A percentile compares a stretch with the other conserved stretches of the same genome.
Evolutionary conservation across 345 rosid species (phyloP).

Genomic region (Euphorbia peplus): DNA sequence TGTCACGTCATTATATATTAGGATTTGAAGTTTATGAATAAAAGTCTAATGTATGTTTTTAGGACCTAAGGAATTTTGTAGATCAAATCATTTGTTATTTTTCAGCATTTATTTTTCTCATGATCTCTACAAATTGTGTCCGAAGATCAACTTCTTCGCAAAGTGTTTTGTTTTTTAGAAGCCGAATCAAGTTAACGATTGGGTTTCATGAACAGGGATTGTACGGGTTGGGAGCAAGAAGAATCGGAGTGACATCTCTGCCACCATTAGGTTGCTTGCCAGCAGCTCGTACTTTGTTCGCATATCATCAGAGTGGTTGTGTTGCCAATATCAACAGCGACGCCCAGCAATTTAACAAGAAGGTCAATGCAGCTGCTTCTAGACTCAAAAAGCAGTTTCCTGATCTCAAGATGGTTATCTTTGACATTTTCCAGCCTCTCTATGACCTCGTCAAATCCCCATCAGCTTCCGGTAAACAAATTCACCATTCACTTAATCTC

Average conservation of each 20-base stretch:
- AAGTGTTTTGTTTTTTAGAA: no score
- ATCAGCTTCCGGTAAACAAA: slow-evolving; percentile 42
- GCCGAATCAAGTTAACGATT: no score
- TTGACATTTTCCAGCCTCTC: slow-evolving; percentile 78
- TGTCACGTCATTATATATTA: no score
- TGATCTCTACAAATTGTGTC: no score
- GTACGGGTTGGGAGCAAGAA: slow-evolving; percentile 71
- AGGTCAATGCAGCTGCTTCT: slow-evolving; percentile 52
- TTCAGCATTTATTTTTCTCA: no score
- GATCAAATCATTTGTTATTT: no score
- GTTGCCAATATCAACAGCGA: slow-evolving; percentile 61
- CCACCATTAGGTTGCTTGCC: slow-evolving; percentile 94
- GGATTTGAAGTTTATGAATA: no score
- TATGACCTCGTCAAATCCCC: slow-evolving; percentile 60
- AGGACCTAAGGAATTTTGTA: no score
- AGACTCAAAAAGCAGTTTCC: slow-evolving; percentile 68
- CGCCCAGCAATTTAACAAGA: slow-evolving; percentile 74
- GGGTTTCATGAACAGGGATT: slow-evolving; percentile 57
- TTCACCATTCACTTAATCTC: not conserved
- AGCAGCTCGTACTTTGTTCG: slow-evolving; percentile 67
- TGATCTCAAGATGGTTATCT: slow-evolving; percentile 65
- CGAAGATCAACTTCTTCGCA: no score
- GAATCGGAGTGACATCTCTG: slow-evolving; percentile 85
- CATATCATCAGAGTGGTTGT: slow-evolving; percentile 58
- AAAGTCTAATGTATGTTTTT: no score